A percentile compares a stretch with the other conserved stretches of the same genome.
Evolutionary conservation across 2,329 filamentous ascomycete species (phyloP).

Genomic region (Colletotrichum karsti): DNA sequence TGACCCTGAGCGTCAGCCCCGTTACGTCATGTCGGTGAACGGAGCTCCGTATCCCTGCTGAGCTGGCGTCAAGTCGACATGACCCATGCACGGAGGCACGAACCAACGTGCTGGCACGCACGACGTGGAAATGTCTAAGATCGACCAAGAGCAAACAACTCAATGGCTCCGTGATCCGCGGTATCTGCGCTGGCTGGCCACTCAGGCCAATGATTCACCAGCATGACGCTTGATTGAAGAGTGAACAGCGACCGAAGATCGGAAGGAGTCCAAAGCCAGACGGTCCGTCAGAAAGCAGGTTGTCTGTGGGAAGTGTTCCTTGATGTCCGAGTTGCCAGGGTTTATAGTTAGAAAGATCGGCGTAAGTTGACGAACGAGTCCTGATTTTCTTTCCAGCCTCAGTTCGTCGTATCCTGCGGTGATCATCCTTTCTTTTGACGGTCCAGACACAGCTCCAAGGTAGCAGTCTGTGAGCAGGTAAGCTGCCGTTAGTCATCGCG

Average conservation of each 20-base stretch:
- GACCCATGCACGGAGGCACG: background rate
- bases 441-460: background rate
- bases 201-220: background rate
- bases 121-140: background rate
- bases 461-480: background rate
- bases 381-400: background rate
- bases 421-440: background rate
- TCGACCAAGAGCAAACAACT: background rate
- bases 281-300: background rate
- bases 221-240: background rate
- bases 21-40: conserved; percentile 13
- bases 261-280: background rate
- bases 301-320: background rate
- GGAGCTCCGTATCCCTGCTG: conserved; percentile 1
- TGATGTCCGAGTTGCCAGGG: background rate
- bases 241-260: background rate
- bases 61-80: conserved; percentile 2
- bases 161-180: background rate
- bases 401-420: background rate
- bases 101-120: background rate
- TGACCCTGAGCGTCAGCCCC: background rate
- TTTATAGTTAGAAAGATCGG: conserved; percentile 15
- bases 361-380: background rate
- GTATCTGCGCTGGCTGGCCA: background rate
- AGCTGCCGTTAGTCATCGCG: background rate